Conservation (phyloP, 75 land plant species). For the Ceratopteris richardii region DNA sequence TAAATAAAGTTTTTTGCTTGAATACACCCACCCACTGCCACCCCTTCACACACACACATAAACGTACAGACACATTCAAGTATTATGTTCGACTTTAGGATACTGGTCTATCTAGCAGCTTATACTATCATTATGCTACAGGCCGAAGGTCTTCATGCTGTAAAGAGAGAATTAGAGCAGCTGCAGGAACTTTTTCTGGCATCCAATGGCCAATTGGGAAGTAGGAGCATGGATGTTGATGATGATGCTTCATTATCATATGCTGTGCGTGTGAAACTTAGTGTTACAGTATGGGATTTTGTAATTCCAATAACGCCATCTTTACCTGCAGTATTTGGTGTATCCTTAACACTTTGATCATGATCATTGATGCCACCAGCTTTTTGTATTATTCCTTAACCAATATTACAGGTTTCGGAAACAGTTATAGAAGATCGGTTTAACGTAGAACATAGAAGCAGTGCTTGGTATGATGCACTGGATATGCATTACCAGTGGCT, state of each 20-base stretch:
- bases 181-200: slow-evolving; percentile 50
- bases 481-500: slow-evolving; percentile 90
- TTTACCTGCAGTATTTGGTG: slow-evolving; percentile 96
- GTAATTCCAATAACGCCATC: slow-evolving; percentile 80
- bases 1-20: no score
- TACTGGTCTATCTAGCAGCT: no score
- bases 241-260: slow-evolving; percentile 66
- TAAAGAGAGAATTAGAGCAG: slow-evolving; percentile 43
- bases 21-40: no score
- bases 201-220: slow-evolving; percentile 34
- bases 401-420: slow-evolving; percentile 87
- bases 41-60: no score
- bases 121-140: no score
- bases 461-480: slow-evolving; percentile 76
- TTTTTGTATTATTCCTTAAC: no score
- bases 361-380: no score
- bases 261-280: slow-evolving; percentile 56
- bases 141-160: slow-evolving; percentile 55
- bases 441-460: slow-evolving; percentile 81
- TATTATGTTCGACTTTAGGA: no score
- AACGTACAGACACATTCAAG: no score
- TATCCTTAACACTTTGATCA: no score
- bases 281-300: slow-evolving; percentile 90
- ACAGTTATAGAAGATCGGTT: slow-evolving; percentile 98
- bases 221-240: slow-evolving; percentile 74